A percentile compares a stretch with the other conserved stretches of the same genome.
phyloP scores from a whole-genome alignment of 768 basidiomycete species.

The Lepiota subincarnata region DNA sequence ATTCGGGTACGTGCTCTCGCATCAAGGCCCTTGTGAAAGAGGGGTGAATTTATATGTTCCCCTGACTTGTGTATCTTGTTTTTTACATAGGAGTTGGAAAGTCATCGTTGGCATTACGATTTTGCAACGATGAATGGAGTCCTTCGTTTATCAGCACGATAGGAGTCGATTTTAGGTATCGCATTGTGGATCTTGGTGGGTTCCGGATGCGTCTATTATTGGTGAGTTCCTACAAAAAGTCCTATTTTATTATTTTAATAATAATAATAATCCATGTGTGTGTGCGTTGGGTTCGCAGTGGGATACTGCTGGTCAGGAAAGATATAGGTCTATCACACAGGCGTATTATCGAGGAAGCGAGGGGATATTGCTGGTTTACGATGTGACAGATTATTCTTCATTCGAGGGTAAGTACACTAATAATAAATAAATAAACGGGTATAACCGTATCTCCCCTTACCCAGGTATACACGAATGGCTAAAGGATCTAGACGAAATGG shows the following conservation, averaged over 20 bases:
- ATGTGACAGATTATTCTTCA: slow-evolving; percentile 5
- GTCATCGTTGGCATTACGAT: slow-evolving; percentile 3
- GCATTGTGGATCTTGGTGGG: slow-evolving; percentile 4
- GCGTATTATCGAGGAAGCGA: slow-evolving; percentile 7
- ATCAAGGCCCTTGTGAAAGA: too few relatives aligned
- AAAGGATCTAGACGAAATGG: neutral
- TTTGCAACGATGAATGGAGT: slow-evolving; percentile 7
- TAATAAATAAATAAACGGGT: too few relatives aligned
- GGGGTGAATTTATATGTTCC: too few relatives aligned
- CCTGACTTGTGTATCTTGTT: too few relatives aligned
- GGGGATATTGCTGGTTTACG: slow-evolving; percentile 5
- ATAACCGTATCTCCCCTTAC: too few relatives aligned
- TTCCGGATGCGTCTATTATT: neutral
- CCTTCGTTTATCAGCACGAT: slow-evolving; percentile 8
- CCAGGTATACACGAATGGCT: slow-evolving; percentile 3
- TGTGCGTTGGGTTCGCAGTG: too few relatives aligned
- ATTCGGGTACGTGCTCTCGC: neutral
- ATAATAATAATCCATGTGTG: too few relatives aligned
- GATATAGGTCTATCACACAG: slow-evolving; percentile 1
- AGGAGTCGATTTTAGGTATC: slow-evolving; percentile 6
- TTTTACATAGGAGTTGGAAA: slow-evolving; percentile 2
- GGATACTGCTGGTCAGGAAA: slow-evolving; percentile 10
- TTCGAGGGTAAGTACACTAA: neutral
- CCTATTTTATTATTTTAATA: neutral
- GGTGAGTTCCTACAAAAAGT: neutral